Evolutionary conservation across 2,329 filamentous ascomycete genomes (phyloP), one percentile per base, ranked within the genome.

Genomic region (Colletotrichum eremochloae): DNA sequence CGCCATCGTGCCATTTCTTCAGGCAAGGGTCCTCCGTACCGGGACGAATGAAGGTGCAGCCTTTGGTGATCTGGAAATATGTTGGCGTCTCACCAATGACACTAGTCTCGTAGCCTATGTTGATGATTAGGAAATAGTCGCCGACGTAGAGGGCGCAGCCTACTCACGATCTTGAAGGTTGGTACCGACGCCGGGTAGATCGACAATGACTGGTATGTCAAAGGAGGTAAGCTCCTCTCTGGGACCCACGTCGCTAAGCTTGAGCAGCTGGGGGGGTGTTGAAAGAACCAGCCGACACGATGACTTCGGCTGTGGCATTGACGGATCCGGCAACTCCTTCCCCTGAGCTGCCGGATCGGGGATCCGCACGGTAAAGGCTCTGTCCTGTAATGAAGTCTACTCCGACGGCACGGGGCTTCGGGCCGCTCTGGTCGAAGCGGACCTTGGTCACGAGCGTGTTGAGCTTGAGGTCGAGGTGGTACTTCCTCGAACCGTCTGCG

Each of bases 151-250:
- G 24, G n/a, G 38, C 8, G 33, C 29, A 33, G 20, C 18, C 33
- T 2, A 40, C 60, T 63, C 36, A 63, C 78, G 78, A 33, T 80
- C 79, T 36, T 76, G 76, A 0, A 80, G 67, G 79, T 91, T 91
- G 50, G 83, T 85, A 38, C 91, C 91, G 14, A 93, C 90, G 58
- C 89, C 91, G 0, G 89, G 90, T 1, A 90, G 83, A 76, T 92
- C 84, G 3, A 82, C 80, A 55, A 90, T 76, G 11, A 90, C 83
- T 1, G 83, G 80, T 72, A 92, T 91, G 31, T 81, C 79, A 76
- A 86, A 73, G 24, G 61, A 66, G 67, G 55, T 15, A n/a, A 86
- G 80, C 76, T 85, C 82, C 1, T 74, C 77, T n/a, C 76, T 78
- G 12, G 82, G 80, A 1, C 85, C 85, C 62, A 87, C 77, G 31